Evolutionary conservation across 2,329 filamentous ascomycete species (phyloP).

Genomic region (Zymoseptoria passerinii): DNA sequence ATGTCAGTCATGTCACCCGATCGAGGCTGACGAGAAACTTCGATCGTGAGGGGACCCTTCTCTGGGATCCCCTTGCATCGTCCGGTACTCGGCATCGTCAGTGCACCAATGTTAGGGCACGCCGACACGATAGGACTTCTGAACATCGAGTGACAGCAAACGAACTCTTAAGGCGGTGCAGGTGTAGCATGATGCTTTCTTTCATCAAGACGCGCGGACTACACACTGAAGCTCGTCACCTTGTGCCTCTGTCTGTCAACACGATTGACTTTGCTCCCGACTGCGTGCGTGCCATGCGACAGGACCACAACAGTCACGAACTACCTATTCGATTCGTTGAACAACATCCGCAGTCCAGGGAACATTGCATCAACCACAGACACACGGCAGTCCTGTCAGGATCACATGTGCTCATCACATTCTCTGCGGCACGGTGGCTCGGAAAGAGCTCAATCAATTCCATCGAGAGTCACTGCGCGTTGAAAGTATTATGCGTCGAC

Average conservation of each 20-base stretch:
- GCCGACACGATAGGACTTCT: background rate
- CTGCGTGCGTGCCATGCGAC: background rate
- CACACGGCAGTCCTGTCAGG: background rate
- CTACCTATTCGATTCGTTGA: background rate
- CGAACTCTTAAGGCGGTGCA: background rate
- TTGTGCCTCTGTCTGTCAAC: background rate
- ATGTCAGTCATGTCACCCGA: background rate
- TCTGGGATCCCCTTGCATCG: background rate
- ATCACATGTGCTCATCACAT: background rate
- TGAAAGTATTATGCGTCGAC: background rate
- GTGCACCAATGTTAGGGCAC: background rate
- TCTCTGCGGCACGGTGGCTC: background rate
- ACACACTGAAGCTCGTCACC: background rate
- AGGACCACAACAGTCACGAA: background rate
- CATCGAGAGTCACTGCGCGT: too few relatives aligned
- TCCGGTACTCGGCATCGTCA: background rate
- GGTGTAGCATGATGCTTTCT: background rate
- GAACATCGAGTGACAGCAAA: background rate
- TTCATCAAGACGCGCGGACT: background rate
- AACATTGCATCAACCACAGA: background rate
- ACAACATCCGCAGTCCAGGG: background rate
- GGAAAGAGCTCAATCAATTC: too few relatives aligned
- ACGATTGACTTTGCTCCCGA: background rate
- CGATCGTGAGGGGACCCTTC: background rate
- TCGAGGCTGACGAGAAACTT: background rate